Percentiles rank a stretch among this genome's conserved stretches.
These are phyloP conservation scores for Trichocomaceae sp. DNA, from an alignment of 2,329 filamentous ascomycete genomes.

Conservation along the genomic window DNA sequence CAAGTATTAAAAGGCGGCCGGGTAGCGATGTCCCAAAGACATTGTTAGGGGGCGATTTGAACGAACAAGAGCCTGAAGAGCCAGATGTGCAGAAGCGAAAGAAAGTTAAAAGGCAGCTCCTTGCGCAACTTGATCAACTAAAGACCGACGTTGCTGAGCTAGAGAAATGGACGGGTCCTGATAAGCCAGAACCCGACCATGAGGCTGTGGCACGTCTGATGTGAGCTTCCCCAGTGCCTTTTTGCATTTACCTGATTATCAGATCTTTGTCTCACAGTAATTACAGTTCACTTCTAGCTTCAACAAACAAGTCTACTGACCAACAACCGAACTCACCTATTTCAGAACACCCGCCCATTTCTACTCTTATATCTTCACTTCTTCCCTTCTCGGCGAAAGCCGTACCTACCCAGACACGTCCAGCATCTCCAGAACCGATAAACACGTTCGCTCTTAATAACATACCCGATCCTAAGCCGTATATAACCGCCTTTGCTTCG, in stretches of 20 bases:
- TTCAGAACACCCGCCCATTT: constrained; percentile 24
- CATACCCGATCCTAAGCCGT: constrained; percentile 55
- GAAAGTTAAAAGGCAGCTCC: constrained; percentile 47
- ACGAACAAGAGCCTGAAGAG: constrained; percentile 15
- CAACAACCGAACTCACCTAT: constrained; percentile 20
- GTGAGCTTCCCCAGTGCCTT: constrained; percentile 20
- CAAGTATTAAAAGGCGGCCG: constrained; percentile 21
- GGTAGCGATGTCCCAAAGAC: neutral
- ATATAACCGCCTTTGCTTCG: constrained; percentile 64
- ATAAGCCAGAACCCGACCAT: constrained; percentile 27
- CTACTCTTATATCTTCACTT: constrained; percentile 33
- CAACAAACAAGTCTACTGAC: constrained; percentile 25
- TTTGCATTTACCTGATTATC: neutral
- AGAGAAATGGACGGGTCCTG: constrained; percentile 49
- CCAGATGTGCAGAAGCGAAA: constrained; percentile 40
- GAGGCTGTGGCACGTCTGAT: constrained; percentile 29
- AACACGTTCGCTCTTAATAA: constrained; percentile 57
- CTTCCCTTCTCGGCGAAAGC: constrained; percentile 34
- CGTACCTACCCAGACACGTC: constrained; percentile 16
- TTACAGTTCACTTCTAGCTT: constrained; percentile 27
- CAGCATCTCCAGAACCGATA: constrained; percentile 45
- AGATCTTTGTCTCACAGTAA: constrained; percentile 18
- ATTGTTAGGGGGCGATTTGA: constrained; percentile 15
- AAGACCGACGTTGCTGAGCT: constrained; percentile 54
- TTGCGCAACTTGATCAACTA: constrained; percentile 51